Conservation (phyloP, 352 stramenopile genomes). For the Pythium utonaiense region DNA sequence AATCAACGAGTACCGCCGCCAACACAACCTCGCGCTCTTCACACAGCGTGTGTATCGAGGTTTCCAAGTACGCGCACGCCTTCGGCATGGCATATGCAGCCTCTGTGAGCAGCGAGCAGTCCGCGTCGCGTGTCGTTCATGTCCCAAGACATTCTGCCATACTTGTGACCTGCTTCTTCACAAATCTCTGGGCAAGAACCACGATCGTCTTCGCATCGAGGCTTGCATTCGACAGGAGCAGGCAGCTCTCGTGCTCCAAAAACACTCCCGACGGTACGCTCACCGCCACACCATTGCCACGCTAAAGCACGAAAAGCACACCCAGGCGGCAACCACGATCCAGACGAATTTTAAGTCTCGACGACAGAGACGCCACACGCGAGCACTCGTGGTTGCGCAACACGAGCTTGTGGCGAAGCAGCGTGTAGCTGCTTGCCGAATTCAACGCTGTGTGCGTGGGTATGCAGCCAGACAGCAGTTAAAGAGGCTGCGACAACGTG, state of each 20-base stretch:
- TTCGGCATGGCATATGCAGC: constrained; percentile 31
- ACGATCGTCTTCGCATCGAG: constrained; percentile 29
- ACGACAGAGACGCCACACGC: constrained; percentile 33
- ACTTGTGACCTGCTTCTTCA: constrained; percentile 43
- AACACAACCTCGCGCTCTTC: constrained; percentile 21
- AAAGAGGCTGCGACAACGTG: constrained; percentile 10
- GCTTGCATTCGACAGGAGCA: constrained; percentile 19
- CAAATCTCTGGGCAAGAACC: constrained; percentile 3
- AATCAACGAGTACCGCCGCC: constrained; percentile 30
- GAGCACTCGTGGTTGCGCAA: constrained; percentile 27
- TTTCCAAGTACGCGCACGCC: constrained; percentile 26
- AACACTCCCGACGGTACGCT: constrained; percentile 33
- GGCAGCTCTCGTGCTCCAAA: constrained; percentile 41
- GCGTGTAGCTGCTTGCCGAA: constrained; percentile 10
- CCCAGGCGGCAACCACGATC: constrained; percentile 34
- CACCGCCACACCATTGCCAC: constrained; percentile 34
- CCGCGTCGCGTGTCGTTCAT: constrained; percentile 38
- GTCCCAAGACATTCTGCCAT: constrained; percentile 42
- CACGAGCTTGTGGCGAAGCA: constrained; percentile 26
- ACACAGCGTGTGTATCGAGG: constrained; percentile 39
- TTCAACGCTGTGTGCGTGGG: constrained; percentile 35
- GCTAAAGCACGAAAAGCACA: constrained; percentile 19
- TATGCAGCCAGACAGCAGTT: constrained; percentile 25
- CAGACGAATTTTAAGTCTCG: constrained; percentile 35
- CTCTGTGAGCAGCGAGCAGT: constrained; percentile 41